Base-by-base conservation (phyloP, 495 filamentous ascomycete genomes). In the Ascobolus immersus region DNA sequence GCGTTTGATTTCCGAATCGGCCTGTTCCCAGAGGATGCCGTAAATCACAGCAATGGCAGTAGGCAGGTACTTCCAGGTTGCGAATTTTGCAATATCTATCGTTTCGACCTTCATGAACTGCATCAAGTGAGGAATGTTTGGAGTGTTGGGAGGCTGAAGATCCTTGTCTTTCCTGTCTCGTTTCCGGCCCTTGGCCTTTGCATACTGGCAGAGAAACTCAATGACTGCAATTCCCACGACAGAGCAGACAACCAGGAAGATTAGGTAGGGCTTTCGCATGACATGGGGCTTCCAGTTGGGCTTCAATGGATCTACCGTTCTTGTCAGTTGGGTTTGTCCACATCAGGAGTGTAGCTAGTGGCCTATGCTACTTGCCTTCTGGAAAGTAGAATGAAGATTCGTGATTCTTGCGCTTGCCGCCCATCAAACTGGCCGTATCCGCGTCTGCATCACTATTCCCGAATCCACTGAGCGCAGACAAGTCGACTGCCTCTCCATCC, bases 271-370 rank as follows among this genome's bases (percentile, higher is more conserved):
- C 55, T 61, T 66, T 14, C 61, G 57, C 70, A 79, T 77, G 0
- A 64, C 67, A 34, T 73, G 61, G 0, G 73, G 73, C 39, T 68
- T 71, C 73, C 73, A 79, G 44, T 76, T 61, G 3, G 70, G 69
- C 40, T 42, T 35, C 5, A 39, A 42, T 8, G 45, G 46, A 33
- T 39, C 45, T 49, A 37, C 2, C 21, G 8, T 4, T 47, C 45
- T 8, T 32, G 23, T 14, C 49, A 49, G 28, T 48, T 49, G 33
- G 42, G 49, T 6, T 36, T 38, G 18, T 42, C 33, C 18, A 32
- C 38, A 7, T 37, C 33, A 14, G 22, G 17, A 15, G 21, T 28
- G 2, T 39, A 28, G 11, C 45, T 18, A 17, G 40, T 49, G 24
- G 41, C 41, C 40, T 29, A 9, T 38, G 27, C 11, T 42, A 45